Conservation (phyloP, 352 stramenopile species). For the Halophytophthora batemanensis region DNA sequence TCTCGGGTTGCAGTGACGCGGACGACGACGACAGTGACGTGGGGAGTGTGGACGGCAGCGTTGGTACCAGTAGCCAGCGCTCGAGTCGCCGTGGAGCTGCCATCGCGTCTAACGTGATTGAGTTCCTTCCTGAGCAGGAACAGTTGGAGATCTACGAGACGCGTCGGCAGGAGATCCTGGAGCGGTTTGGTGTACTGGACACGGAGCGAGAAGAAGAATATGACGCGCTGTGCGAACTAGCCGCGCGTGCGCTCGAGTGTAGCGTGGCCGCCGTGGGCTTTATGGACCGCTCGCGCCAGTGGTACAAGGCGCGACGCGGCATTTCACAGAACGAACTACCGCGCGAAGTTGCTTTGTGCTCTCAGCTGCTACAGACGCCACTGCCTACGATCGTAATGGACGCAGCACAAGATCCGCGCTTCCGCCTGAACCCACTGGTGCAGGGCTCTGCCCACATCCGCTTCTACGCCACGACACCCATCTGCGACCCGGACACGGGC, state of each 20-base stretch:
- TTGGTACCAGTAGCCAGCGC: conserved; percentile 14
- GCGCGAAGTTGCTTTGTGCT: conserved; percentile 65
- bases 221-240: conserved; percentile 70
- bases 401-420: conserved; percentile 76
- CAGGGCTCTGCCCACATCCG: conserved; percentile 85
- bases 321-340: conserved; percentile 62
- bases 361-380: conserved; percentile 39
- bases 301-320: conserved; percentile 73
- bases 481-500: conserved; percentile 51
- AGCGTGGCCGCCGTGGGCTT: conserved; percentile 67
- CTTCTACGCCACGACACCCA: conserved; percentile 89
- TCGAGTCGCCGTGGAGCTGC: conserved; percentile 8
- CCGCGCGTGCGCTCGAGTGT: conserved; percentile 54
- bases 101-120: conserved; percentile 26
- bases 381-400: conserved; percentile 81
- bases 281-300: conserved; percentile 56
- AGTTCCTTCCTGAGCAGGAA: conserved; percentile 43
- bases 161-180: conserved; percentile 39
- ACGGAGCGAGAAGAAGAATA: conserved; percentile 51
- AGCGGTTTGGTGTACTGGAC: conserved; percentile 40
- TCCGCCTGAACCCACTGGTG: conserved; percentile 85
- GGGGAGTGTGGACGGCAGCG: conserved; percentile 24
- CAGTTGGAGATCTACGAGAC: conserved; percentile 50
- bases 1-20: conserved; percentile 32
- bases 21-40: conserved; percentile 32